These are phyloP conservation scores for Starmerella khaoyaiensis DNA, from an alignment of 805 yeast genomes.

Conservation along the genomic window DNA sequence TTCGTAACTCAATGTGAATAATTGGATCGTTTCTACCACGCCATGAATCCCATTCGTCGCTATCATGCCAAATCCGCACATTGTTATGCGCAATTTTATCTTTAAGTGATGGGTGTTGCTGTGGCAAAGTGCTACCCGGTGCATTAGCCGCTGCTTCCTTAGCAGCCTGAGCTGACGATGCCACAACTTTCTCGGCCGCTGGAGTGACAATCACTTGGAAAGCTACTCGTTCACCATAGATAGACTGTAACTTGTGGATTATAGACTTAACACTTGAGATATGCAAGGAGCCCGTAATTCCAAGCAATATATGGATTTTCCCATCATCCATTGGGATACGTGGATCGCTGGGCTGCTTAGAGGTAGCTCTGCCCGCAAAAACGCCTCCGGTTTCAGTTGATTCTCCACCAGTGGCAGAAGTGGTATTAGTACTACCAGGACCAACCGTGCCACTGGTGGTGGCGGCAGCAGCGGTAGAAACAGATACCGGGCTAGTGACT, in stretches of 20 bases:
- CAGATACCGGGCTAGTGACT: not conserved
- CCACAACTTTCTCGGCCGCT: constrained; percentile 68
- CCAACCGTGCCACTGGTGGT: not conserved
- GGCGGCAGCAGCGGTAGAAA: not conserved
- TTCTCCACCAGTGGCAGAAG: too few relatives aligned
- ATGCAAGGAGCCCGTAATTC: constrained; percentile 82
- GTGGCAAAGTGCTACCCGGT: not conserved
- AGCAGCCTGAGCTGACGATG: constrained; percentile 15
- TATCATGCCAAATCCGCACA: constrained; percentile 76
- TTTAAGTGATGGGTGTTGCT: not conserved
- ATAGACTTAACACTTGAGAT: constrained; percentile 67
- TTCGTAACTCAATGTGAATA: constrained; percentile 80
- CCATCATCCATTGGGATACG: constrained; percentile 71
- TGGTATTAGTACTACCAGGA: too few relatives aligned
- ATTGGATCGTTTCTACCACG: constrained; percentile 76
- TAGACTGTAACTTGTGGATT: constrained; percentile 66
- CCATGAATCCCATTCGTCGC: constrained; percentile 92
- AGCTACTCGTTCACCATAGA: constrained; percentile 64
- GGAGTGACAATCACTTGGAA: constrained; percentile 78
- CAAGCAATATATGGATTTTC: constrained; percentile 70
- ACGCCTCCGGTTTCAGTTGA: constrained; percentile 1
- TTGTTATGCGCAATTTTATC: constrained; percentile 10
- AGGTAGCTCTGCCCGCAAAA: constrained; percentile 15
- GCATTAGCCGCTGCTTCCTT: not conserved
- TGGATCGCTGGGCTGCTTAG: constrained; percentile 36